Conservation (phyloP, 495 filamentous ascomycete species). For the Choiromyces venosus region DNA sequence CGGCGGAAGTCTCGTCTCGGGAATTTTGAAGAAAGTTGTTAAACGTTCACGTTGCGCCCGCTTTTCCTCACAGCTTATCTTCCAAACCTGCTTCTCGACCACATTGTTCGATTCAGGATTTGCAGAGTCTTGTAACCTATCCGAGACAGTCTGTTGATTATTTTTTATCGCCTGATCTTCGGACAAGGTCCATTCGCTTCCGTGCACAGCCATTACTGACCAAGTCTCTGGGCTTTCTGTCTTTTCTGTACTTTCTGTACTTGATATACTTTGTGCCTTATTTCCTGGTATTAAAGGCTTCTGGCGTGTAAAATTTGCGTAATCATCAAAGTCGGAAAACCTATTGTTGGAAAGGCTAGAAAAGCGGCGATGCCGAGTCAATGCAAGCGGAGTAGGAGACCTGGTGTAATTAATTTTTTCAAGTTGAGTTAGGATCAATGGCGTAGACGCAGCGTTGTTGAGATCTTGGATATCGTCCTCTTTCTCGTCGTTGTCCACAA, state of each 20-base stretch:
- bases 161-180: too few relatives aligned
- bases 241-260: neutral
- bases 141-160: neutral
- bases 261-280: too few relatives aligned
- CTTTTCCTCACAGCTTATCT: neutral
- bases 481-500: neutral
- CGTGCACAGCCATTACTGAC: neutral
- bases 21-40: conserved; percentile 18
- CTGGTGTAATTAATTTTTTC: neutral
- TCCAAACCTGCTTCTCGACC: neutral
- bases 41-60: conserved; percentile 10
- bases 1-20: conserved; percentile 13
- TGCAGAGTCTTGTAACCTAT: neutral
- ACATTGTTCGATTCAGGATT: neutral
- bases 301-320: accelerated
- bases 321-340: neutral
- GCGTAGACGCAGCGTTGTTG: neutral
- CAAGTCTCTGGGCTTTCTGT: neutral
- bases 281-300: neutral
- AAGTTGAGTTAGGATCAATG: neutral
- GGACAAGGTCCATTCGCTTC: neutral
- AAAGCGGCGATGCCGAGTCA: neutral
- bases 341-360: neutral
- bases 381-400: neutral
- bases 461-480: neutral